A percentile compares a stretch with the other conserved stretches of the same genome.
Conservation (phyloP, 2,329 filamentous ascomycete genomes). For the Microcera coccophila region DNA sequence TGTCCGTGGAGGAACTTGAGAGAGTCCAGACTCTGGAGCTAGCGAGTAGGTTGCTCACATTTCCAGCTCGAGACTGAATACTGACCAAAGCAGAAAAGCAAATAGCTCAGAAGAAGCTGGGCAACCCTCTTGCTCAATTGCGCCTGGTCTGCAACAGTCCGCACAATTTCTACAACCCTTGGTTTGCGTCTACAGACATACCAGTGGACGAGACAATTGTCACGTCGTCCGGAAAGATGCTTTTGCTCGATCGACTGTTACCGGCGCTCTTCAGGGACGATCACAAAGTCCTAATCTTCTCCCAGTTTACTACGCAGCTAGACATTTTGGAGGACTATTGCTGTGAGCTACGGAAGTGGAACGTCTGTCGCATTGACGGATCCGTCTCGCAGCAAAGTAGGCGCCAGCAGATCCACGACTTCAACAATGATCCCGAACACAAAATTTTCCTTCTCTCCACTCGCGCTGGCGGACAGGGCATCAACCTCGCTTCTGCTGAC, state of each 20-base stretch:
- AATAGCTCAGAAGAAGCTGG: conserved; percentile 85
- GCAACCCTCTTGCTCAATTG: conserved; percentile 89
- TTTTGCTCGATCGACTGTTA: conserved; percentile 82
- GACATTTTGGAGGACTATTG: conserved; percentile 90
- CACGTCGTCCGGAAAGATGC: conserved; percentile 90
- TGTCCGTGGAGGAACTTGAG: conserved; percentile 59
- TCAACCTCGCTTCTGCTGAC: conserved; percentile 87
- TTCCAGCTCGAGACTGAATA: too few species aligned
- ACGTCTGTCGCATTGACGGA: conserved; percentile 86
- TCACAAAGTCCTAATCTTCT: conserved; percentile 94
- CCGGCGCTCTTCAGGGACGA: conserved; percentile 66
- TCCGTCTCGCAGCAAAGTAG: conserved; percentile 72
- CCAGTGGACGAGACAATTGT: conserved; percentile 76
- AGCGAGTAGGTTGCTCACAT: conserved; percentile 57
- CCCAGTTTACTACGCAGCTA: conserved; percentile 91
- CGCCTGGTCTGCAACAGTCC: conserved; percentile 89
- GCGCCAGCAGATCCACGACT: conserved; percentile 66
- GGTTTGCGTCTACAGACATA: conserved; percentile 56
- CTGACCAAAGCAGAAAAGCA: conserved; percentile 62
- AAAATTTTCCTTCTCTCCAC: conserved; percentile 87
- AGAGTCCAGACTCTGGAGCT: conserved; percentile 66
- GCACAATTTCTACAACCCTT: conserved; percentile 96
- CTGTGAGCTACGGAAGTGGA: conserved; percentile 68
- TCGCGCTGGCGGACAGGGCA: conserved; percentile 87
- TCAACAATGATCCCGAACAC: conserved; percentile 62